Conservation (phyloP, 768 basidiomycete genomes). For the Strobilomyces echinocephalus region DNA sequence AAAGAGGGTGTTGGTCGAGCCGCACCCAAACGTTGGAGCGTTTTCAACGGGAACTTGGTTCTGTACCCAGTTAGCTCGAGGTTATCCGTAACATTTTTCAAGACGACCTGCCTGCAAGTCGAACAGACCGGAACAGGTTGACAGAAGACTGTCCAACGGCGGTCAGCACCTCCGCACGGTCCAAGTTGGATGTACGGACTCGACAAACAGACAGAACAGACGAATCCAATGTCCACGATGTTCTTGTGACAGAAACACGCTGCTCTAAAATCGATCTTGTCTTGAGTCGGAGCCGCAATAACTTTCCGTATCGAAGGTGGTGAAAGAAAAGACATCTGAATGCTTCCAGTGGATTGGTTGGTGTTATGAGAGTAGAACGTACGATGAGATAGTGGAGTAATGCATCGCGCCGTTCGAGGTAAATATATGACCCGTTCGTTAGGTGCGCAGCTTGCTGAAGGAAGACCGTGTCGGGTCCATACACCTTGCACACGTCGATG, state of each 20-base stretch:
- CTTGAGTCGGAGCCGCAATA: slow-evolving; percentile 85
- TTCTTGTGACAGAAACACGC: slow-evolving; percentile 99
- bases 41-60: slow-evolving; percentile 94
- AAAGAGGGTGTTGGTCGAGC: slow-evolving; percentile 41
- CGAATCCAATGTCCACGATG: slow-evolving; percentile 93
- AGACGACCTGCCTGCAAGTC: slow-evolving; percentile 74
- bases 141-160: slow-evolving; percentile 69
- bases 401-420: slow-evolving; percentile 72
- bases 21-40: slow-evolving; percentile 75
- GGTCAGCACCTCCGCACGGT: slow-evolving; percentile 6
- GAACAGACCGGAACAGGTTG: slow-evolving; percentile 90
- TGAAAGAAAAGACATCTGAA: slow-evolving; percentile 80
- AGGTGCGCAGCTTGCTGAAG: slow-evolving; percentile 96
- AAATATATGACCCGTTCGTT: slow-evolving; percentile 91
- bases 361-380: slow-evolving; percentile 14
- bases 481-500: slow-evolving; percentile 93
- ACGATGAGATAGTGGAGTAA: slow-evolving; percentile 92
- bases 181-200: slow-evolving; percentile 49
- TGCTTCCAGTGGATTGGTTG: slow-evolving; percentile 4
- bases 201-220: slow-evolving; percentile 97
- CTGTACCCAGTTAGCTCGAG: slow-evolving; percentile 35
- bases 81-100: neutral
- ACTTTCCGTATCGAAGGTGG: slow-evolving; percentile 67
- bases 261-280: slow-evolving; percentile 93
- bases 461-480: slow-evolving; percentile 87